Evolutionary conservation across 768 basidiomycete genomes (phyloP).

Genomic region (Lactifluus echinatus): DNA sequence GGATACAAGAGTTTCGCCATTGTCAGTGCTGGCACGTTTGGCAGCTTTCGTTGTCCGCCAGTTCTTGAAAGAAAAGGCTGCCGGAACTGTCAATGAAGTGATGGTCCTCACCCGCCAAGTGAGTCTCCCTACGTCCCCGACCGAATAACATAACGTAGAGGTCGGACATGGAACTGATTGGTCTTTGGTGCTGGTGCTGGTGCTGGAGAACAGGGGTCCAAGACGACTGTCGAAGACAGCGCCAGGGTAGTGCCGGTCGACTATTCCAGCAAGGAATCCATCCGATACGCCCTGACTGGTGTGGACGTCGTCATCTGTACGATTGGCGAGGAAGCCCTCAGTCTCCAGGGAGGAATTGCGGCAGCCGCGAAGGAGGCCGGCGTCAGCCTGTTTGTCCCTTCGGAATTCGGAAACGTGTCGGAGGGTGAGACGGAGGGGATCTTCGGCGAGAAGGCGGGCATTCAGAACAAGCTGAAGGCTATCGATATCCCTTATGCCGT

Average conservation of each 20-base stretch:
- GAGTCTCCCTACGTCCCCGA: no score
- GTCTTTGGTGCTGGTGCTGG: no score
- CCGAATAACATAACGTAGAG: no score
- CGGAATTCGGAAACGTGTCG: conserved; percentile 4
- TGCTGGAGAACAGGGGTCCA: conserved; percentile 23
- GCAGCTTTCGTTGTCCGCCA: conserved; percentile 12
- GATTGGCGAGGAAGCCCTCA: not conserved
- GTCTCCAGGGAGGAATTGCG: not conserved
- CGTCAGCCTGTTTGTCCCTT: conserved; percentile 13
- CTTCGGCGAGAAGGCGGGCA: not conserved
- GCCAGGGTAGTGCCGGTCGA: conserved; percentile 11
- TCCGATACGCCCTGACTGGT: conserved; percentile 2
- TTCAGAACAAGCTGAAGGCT: conserved; percentile 2
- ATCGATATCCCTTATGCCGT: conserved; percentile 15
- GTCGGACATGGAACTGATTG: no score
- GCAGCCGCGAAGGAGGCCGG: conserved; percentile 13
- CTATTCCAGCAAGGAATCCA: conserved; percentile 8
- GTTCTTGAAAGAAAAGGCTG: conserved; percentile 5
- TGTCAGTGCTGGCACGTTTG: conserved; percentile 16
- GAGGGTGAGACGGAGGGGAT: conserved; percentile 15
- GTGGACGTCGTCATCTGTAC: no score
- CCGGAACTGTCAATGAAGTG: conserved; percentile 11
- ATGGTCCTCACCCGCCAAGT: conserved; percentile 16
- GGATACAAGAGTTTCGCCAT: conserved; percentile 17
- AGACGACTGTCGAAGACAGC: conserved; percentile 9